A percentile compares a stretch with the other conserved stretches of the same genome.
Evolutionary conservation across 495 filamentous ascomycete species (phyloP).

Genomic region (Hypomontagnella monticulosa): DNA sequence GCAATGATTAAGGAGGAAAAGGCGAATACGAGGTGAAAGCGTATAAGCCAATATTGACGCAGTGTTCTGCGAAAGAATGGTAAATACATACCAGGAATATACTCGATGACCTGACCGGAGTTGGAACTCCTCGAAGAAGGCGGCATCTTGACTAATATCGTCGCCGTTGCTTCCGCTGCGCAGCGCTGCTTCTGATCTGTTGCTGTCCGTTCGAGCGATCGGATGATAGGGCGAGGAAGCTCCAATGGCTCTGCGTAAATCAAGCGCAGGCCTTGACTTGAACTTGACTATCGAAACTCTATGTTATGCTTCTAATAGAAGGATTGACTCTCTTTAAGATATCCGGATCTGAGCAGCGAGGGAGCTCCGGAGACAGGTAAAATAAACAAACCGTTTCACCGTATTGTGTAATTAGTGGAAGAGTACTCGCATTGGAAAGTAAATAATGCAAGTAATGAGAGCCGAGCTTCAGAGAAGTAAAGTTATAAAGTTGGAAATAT

Average conservation of each 20-base stretch:
- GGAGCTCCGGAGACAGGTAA: constrained; percentile 9
- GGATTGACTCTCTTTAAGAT: constrained; percentile 4
- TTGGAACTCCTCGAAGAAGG: constrained; percentile 55
- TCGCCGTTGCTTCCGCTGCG: constrained; percentile 13
- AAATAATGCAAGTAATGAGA: constrained; percentile 18
- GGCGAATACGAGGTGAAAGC: constrained; percentile 25
- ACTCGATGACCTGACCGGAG: constrained; percentile 65
- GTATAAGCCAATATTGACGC: constrained; percentile 9
- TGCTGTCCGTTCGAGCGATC: constrained; percentile 10
- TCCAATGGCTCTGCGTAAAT: constrained; percentile 33
- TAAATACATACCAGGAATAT: constrained; percentile 62
- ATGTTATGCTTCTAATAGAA: constrained; percentile 13
- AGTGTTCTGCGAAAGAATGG: background rate
- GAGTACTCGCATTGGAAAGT: background rate
- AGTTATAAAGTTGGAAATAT: constrained; percentile 12
- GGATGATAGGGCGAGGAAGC: constrained; percentile 20
- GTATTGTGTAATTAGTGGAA: constrained; percentile 14
- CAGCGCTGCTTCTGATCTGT: constrained; percentile 1
- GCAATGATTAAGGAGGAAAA: constrained; percentile 18
- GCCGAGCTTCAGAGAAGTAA: background rate
- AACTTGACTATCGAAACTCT: constrained; percentile 2
- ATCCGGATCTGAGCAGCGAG: constrained; percentile 2
- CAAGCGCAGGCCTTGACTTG: constrained; percentile 20
- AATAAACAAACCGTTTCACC: constrained; percentile 24
- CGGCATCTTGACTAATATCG: constrained; percentile 48